These are phyloP conservation scores for Aotearoamyces nothofagi DNA, from an alignment of 2,329 filamentous ascomycete genomes.

Conservation along the genomic window DNA sequence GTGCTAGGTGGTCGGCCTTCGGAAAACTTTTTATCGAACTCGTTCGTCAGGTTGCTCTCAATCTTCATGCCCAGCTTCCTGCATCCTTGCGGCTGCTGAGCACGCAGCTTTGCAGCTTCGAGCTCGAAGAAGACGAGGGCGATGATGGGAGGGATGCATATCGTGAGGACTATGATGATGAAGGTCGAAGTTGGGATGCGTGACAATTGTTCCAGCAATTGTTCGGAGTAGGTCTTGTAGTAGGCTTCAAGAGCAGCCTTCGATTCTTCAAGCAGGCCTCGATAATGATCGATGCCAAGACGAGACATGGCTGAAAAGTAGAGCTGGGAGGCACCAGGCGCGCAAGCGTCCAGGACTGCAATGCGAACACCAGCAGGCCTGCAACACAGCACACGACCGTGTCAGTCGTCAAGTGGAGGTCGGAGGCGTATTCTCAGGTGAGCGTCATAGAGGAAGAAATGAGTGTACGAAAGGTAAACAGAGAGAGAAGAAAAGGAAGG, in stretches of 20 bases:
- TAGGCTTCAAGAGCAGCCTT: too few relatives aligned
- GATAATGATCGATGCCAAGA: slow-evolving; percentile 11
- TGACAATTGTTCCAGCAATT: slow-evolving; percentile 13
- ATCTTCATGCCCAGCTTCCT: slow-evolving; percentile 32
- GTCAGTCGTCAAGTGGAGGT: too few relatives aligned
- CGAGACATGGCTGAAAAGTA: not conserved
- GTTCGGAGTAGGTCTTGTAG: slow-evolving; percentile 14
- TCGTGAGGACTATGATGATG: slow-evolving; percentile 14
- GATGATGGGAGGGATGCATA: slow-evolving; percentile 18
- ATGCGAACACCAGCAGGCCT: too few relatives aligned
- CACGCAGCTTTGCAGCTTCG: slow-evolving; percentile 15
- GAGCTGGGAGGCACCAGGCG: not conserved
- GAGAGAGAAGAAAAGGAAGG: too few relatives aligned
- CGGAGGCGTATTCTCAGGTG: too few relatives aligned
- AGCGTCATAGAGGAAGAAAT: too few relatives aligned
- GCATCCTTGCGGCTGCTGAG: slow-evolving; percentile 30
- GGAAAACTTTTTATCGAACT: slow-evolving; percentile 34
- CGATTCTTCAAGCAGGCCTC: slow-evolving; percentile 12
- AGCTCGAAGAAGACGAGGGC: slow-evolving; percentile 18
- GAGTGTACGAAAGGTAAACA: too few relatives aligned
- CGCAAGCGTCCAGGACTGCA: too few relatives aligned
- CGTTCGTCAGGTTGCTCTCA: slow-evolving; percentile 37
- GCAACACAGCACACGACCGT: too few relatives aligned
- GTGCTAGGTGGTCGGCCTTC: slow-evolving; percentile 19
- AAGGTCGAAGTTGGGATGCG: slow-evolving; percentile 17